Conservation (phyloP, 2,329 filamentous ascomycete genomes). For the Claviceps arundinis region DNA sequence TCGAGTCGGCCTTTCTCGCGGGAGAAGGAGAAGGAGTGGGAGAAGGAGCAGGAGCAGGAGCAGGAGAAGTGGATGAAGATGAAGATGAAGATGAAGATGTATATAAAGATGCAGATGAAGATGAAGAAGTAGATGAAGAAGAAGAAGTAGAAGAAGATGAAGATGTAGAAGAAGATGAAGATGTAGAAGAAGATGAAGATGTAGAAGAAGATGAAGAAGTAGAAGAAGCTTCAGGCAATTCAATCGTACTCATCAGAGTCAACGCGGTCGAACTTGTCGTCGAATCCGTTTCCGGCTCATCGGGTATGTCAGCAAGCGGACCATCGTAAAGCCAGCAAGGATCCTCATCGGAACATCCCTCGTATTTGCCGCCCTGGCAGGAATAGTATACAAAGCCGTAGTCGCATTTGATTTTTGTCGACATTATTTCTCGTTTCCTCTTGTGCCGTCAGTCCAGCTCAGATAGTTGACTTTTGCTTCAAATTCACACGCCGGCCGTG, state of each 20-base stretch:
- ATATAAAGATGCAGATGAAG: no score
- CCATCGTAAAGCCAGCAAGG: conserved; percentile 29
- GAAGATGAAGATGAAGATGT: no score
- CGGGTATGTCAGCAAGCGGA: conserved; percentile 24
- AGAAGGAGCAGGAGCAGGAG: no score
- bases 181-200: no score
- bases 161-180: no score
- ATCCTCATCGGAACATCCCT: conserved; percentile 30
- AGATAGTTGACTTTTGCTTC: background rate
- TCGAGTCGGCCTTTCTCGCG: conserved; percentile 21
- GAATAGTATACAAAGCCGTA: conserved; percentile 21
- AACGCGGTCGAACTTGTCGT: conserved; percentile 7
- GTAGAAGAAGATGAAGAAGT: background rate
- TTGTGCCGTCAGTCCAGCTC: background rate
- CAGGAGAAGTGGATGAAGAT: no score
- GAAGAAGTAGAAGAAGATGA: no score
- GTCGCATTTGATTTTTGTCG: conserved; percentile 13
- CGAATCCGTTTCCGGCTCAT: conserved; percentile 11
- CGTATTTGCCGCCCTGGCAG: conserved; percentile 24
- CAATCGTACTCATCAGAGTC: background rate
- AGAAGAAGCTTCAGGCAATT: no score
- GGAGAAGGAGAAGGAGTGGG: background rate
- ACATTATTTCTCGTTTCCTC: background rate
- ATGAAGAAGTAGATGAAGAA: no score
- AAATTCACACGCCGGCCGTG: no score